phyloP scores from a whole-genome alignment of 345 rosid genomes.

The Atalantia buxifolia region DNA sequence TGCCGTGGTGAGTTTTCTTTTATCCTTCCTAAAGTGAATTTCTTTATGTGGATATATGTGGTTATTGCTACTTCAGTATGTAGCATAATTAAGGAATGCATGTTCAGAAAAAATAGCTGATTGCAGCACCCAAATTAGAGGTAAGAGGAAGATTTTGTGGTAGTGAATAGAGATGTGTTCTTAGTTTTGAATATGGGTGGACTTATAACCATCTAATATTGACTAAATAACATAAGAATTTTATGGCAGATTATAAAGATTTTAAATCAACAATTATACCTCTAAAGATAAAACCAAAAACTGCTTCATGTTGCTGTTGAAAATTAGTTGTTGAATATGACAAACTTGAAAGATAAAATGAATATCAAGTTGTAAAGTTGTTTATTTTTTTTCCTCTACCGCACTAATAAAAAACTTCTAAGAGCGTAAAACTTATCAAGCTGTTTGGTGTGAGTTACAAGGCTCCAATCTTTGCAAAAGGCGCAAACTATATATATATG shows the following conservation, averaged over 20 bases:
- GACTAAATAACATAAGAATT: not conserved
- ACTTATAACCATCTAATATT: not conserved
- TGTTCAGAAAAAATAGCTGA: not conserved
- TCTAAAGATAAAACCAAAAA: not conserved
- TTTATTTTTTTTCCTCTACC: not conserved
- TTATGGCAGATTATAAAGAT: not conserved
- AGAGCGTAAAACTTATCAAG: not conserved
- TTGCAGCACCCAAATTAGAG: not conserved
- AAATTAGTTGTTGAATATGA: not conserved
- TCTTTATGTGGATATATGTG: not conserved
- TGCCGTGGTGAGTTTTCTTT: constrained; percentile 65
- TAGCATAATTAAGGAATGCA: not conserved
- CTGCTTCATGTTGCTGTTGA: not conserved
- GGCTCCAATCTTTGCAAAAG: not conserved
- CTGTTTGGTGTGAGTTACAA: not conserved
- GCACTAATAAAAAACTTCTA: not conserved
- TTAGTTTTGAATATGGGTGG: not conserved
- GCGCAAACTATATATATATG: not conserved
- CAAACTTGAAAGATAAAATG: not conserved
- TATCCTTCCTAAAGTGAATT: not conserved
- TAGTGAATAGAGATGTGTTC: not conserved
- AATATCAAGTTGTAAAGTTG: not conserved
- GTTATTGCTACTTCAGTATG: not conserved
- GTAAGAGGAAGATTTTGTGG: not conserved
- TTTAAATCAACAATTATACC: not conserved